These are phyloP conservation scores for Chytriomyces confervae DNA, from an alignment of 192 early-diverging fungal species.

Conservation along the genomic window DNA sequence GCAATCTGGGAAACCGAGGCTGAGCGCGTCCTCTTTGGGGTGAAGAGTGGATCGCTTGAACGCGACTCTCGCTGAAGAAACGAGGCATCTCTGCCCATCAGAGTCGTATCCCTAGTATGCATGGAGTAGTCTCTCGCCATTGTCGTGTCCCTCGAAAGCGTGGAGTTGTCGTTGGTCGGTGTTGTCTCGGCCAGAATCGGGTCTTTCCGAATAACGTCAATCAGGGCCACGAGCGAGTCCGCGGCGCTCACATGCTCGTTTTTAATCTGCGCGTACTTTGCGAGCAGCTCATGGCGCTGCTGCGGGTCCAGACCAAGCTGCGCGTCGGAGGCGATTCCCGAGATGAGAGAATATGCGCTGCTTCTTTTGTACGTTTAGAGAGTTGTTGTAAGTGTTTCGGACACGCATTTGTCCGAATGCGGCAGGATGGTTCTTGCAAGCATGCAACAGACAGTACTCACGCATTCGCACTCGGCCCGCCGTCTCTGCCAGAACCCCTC, in stretches of 20 bases:
- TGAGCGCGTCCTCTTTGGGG: slow-evolving; percentile 17
- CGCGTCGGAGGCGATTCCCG: neutral
- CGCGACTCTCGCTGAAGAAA: neutral
- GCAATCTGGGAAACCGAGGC: slow-evolving; percentile 8
- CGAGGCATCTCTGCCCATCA: neutral
- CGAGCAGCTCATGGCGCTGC: slow-evolving; percentile 5
- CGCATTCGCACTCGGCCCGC: neutral
- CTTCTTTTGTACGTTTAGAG: neutral
- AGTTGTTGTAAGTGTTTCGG: neutral
- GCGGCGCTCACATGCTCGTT: neutral
- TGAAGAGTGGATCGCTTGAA: neutral
- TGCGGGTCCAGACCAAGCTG: neutral
- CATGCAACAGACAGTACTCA: neutral
- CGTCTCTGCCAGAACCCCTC: neutral
- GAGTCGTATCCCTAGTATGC: neutral
- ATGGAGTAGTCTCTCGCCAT: neutral
- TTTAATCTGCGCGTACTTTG: neutral
- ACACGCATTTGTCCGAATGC: neutral
- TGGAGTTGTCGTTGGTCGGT: neutral
- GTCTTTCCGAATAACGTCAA: neutral
- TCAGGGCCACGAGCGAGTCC: neutral
- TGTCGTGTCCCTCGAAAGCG: neutral
- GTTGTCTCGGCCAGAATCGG: neutral
- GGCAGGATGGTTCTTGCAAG: neutral
- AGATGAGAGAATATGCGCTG: neutral